Base-by-base conservation (phyloP, 371 early-diverging fungal species). In the Lichtheimia corymbifera region DNA sequence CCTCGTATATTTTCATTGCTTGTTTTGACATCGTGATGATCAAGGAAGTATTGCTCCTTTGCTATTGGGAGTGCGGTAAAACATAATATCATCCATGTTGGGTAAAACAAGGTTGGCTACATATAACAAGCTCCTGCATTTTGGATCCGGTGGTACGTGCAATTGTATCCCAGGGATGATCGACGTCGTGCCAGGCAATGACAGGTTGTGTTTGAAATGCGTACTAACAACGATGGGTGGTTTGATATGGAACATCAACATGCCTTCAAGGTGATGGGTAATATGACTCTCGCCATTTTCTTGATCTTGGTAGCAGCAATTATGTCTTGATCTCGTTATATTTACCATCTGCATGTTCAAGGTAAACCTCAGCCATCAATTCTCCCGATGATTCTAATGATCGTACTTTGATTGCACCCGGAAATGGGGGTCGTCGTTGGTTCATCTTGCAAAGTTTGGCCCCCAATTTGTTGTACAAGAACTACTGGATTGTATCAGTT, bases 81-180 rank as follows among this genome's bases (percentile, higher is more conserved):
- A 94, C 13, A 87, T 85, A 22, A 88, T 82, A 68, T 95, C 94
- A 64, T 97, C 97, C 89, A 95, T 89, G 65, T 95, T 89, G 17
- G 97, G 97, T 63, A 94, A 63, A 6, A 97, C 92, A 67, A 94
- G 77, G 17, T 87, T 87, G 57, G 90, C 91, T 30, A 22, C 22
- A 22, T 22, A 85, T 82, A 59, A 97, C 78, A 50, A 91, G 83
- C 35, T 94, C 93, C 59, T 90, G 83, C 41, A 97, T 88, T 59
- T 93, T 86, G 45, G 84, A 75, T 72, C 93, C 89, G 51, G 95
- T 94, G 3, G 94, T 89, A 55, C 88, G 88, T 58, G 93, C 86
- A 11, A 97, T 88, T 59, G 90, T 74, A 3, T 93, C 92, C 68
- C 88, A 91, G 4, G 35, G 35, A 95, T 90, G 35, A 94, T 92